phyloP scores from a whole-genome alignment of 1,139 yeast species.

The Meyerozyma smithsonii region DNA sequence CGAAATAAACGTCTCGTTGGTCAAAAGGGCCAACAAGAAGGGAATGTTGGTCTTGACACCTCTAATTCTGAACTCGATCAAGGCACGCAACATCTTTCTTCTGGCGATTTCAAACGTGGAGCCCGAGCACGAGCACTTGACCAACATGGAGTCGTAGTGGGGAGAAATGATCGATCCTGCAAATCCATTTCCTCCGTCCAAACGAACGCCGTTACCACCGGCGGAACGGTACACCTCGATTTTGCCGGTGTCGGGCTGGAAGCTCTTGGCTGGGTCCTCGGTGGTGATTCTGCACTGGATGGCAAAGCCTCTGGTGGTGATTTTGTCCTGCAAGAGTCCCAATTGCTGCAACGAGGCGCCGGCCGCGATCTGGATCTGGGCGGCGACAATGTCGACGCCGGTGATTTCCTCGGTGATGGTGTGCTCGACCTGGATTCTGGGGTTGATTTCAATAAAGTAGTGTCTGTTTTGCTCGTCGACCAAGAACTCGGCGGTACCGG shows the following conservation, averaged over 20 bases:
- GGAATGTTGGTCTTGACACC: conserved; percentile 99
- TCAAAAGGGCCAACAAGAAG: conserved; percentile 85
- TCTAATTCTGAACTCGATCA: conserved; percentile 95
- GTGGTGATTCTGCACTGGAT: conserved; percentile 99
- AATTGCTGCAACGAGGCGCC: conserved; percentile 92
- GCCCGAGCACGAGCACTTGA: conserved; percentile 94
- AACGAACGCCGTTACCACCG: conserved; percentile 98
- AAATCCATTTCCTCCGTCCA: conserved; percentile 98
- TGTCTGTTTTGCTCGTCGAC: conserved; percentile 94
- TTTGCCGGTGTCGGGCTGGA: conserved; percentile 98
- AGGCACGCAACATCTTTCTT: conserved; percentile 94
- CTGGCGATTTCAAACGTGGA: conserved; percentile 95
- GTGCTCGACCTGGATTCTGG: conserved; percentile 98
- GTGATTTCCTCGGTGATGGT: conserved; percentile 98
- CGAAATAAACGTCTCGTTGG: conserved; percentile 81
- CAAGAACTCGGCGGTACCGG: conserved; percentile 97
- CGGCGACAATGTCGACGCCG: conserved; percentile 96
- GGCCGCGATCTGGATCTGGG: conserved; percentile 98
- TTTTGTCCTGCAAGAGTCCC: conserved; percentile 89
- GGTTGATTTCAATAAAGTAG: conserved; percentile 96
- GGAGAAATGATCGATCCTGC: conserved; percentile 98
- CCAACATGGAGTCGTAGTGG: conserved; percentile 97
- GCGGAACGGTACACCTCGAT: conserved; percentile 97
- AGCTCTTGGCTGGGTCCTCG: conserved; percentile 93
- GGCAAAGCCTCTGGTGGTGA: conserved; percentile 95